Base-by-base conservation (phyloP, 2,329 filamentous ascomycete species). In the Xylariaceae sp. region DNA sequence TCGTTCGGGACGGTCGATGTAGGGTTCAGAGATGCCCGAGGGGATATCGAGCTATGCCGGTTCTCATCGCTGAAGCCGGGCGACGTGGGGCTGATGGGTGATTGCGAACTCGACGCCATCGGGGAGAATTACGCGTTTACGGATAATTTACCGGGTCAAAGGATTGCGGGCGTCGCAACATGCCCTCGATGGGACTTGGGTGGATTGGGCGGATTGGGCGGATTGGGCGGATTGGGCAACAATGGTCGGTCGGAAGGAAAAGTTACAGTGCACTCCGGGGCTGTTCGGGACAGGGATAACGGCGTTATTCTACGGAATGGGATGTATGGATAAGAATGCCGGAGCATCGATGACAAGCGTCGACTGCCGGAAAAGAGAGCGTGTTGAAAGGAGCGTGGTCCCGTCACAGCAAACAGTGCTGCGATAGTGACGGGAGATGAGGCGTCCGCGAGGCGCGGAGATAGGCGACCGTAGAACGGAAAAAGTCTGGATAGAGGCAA, bases 31-130 rank as follows among this genome's bases (percentile, higher is more conserved):
- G 68, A 68, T 19, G 19, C 19, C 19, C 75, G 63, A 2, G 74
- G 72, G 47, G 73, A 73, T 42, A 73, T 71, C 2, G 74, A 71
- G 39, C 63, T 64, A 19, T 72, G 68, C 51, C 75, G 74, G 56
- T 67, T 66, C 54, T 69, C 68, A 39, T 57, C 50, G 40, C 72
- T 72, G 49, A 75, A 71, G 50, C 66, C 64, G 44, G 73, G 70
- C 54, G 72, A 70, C 49, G 66, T 65, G 32, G 71, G 64, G 55
- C 67, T 69, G 55, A 68, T 65, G 55, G 68, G 68, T 19, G 19
- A 19, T 39, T 62, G 57, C 46, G 68, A 67, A 49, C 73, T 72
- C 19, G 69, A 67, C 47, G 72, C 68, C 75, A 76, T 77, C 53
- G 59, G 60, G 54, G 57, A n/a, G 9, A 11, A 6, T 26, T 26